Evolutionary conservation across 306 rosid genomes (phyloP).

Genomic region (Purshia tridentata): DNA sequence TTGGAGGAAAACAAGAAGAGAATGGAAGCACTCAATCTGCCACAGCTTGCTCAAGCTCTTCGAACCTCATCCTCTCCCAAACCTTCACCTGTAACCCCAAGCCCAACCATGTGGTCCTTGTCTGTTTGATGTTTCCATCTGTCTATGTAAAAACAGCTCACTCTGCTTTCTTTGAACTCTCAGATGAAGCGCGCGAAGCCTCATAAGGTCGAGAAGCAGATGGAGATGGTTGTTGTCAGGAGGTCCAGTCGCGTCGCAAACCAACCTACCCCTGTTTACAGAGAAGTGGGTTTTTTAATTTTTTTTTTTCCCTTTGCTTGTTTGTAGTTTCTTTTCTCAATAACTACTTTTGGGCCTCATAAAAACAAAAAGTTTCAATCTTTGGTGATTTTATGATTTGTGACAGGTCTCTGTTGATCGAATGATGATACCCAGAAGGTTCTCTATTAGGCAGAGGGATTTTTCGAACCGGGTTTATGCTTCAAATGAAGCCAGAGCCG

Average conservation of each 20-base stretch:
- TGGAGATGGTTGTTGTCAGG: slow-evolving; percentile 26
- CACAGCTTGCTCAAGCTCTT: slow-evolving; percentile 38
- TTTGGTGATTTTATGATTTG: not conserved
- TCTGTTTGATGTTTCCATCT: not conserved
- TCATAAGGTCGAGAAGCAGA: not conserved
- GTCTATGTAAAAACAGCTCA: not conserved
- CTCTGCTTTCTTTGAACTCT: not conserved
- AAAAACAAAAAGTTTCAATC: not conserved
- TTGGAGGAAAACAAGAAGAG: slow-evolving; percentile 49
- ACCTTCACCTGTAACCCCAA: slow-evolving; percentile 31
- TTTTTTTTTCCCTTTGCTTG: not conserved
- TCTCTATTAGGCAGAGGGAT: slow-evolving; percentile 33
- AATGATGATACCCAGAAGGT: slow-evolving; percentile 38
- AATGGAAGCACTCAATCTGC: slow-evolving; percentile 54
- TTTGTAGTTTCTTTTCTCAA: not conserved
- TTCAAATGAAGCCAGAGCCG: slow-evolving; percentile 36
- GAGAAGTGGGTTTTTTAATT: slow-evolving; percentile 34
- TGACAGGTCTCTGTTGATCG: slow-evolving; percentile 43
- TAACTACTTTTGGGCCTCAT: not conserved
- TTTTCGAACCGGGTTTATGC: slow-evolving; percentile 46
- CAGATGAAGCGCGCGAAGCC: slow-evolving; percentile 37
- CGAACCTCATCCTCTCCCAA: slow-evolving; percentile 34
- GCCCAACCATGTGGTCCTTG: not conserved
- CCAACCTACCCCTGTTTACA: slow-evolving; percentile 40
- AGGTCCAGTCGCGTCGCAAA: slow-evolving; percentile 41